These are phyloP conservation scores for Marchantia polymorpha DNA, from an alignment of 225 moss, liverwort and hornwort species.

Conservation along the genomic window DNA sequence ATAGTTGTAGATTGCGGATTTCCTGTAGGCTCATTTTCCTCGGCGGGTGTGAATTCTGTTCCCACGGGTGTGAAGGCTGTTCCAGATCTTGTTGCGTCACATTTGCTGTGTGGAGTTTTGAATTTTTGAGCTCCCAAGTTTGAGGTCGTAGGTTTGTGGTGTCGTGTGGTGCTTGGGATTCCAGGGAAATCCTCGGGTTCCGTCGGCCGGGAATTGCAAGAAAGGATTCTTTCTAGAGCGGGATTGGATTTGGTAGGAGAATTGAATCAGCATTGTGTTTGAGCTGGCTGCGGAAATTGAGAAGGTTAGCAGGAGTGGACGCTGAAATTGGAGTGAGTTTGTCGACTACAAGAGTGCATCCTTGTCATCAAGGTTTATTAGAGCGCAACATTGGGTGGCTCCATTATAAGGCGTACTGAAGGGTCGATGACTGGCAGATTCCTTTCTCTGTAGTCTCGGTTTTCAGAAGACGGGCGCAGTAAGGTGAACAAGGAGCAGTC, in stretches of 20 bases:
- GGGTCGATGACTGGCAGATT: too few relatives aligned
- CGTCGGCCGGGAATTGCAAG: not conserved
- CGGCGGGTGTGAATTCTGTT: too few relatives aligned
- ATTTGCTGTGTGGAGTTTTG: not conserved
- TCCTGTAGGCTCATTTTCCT: too few relatives aligned
- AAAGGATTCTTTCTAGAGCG: not conserved
- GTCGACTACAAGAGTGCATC: too few relatives aligned
- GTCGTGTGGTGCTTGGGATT: not conserved
- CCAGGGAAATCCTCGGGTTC: not conserved
- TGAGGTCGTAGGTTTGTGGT: not conserved
- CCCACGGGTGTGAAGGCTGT: not conserved
- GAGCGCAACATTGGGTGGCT: too few relatives aligned
- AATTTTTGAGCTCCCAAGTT: not conserved
- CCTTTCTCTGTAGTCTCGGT: too few relatives aligned
- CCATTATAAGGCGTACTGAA: too few relatives aligned
- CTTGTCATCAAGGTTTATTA: too few relatives aligned
- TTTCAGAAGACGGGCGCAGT: not conserved
- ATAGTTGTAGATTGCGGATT: too few relatives aligned
- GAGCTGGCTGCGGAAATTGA: not conserved
- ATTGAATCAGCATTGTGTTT: not conserved
- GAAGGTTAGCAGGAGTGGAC: not conserved
- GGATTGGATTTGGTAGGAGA: not conserved
- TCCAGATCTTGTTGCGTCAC: not conserved
- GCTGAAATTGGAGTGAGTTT: too few relatives aligned
- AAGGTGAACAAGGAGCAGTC: not conserved